A percentile compares a stretch with the other conserved stretches of the same genome.
phyloP scores from a whole-genome alignment of 441 rosid species.

The Biscutella auriculata region DNA sequence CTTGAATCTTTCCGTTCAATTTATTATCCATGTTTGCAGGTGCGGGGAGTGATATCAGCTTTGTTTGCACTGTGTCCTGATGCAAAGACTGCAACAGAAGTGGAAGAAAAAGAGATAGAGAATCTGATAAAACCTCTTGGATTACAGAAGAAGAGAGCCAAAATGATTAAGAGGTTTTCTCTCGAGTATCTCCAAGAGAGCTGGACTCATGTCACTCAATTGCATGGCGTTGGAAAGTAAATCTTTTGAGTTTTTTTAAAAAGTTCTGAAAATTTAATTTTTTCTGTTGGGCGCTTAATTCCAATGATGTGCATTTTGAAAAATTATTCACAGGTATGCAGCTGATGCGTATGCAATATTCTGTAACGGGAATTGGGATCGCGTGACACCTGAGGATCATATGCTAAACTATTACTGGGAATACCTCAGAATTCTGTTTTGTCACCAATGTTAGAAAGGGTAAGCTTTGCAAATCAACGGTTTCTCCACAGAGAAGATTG shows the following conservation, averaged over 20 bases:
- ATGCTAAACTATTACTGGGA: conserved; percentile 24
- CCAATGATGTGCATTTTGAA: neutral
- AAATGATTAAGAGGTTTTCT: conserved; percentile 42
- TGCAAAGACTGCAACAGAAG: conserved; percentile 43
- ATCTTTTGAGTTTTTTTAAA: neutral
- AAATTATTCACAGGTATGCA: conserved; percentile 43
- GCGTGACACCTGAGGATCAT: conserved; percentile 19
- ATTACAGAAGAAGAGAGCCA: conserved; percentile 44
- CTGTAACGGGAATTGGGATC: conserved; percentile 50
- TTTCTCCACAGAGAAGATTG: too few relatives aligned
- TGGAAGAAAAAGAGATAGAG: conserved; percentile 26
- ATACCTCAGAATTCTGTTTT: conserved; percentile 12
- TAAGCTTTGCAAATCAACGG: too few relatives aligned
- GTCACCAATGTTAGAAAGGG: too few relatives aligned
- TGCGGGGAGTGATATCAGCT: conserved; percentile 27
- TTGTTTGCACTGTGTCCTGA: conserved; percentile 46
- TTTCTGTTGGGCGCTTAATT: neutral
- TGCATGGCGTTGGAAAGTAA: conserved; percentile 69
- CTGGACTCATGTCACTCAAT: conserved; percentile 72
- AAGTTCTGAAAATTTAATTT: neutral
- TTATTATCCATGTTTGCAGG: conserved; percentile 23
- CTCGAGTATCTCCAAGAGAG: conserved; percentile 43
- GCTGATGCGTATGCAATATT: conserved; percentile 86
- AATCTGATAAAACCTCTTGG: conserved; percentile 41
- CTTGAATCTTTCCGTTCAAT: neutral